Percentiles rank a stretch among this genome's conserved stretches.
These are phyloP conservation scores for Mycena venus DNA, from an alignment of 768 basidiomycete species.

Conservation along the genomic window DNA sequence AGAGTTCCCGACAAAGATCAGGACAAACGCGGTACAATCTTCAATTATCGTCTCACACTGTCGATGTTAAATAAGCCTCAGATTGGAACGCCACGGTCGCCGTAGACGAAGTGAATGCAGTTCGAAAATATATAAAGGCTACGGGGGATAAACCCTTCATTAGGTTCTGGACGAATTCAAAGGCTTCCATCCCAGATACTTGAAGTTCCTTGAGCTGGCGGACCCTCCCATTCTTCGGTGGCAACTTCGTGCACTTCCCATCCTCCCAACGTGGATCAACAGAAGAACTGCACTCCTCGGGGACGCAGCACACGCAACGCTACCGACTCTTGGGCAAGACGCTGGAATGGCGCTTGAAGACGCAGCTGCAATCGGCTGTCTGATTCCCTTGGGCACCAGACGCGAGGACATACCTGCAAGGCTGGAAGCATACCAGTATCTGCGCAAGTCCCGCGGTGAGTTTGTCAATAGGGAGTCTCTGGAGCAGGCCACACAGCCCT, in stretches of 20 bases:
- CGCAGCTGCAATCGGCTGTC: constrained; percentile 18
- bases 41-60: neutral
- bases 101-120: constrained; percentile 13
- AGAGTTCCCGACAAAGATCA: no score
- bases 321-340: constrained; percentile 39
- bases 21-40: constrained; percentile 2
- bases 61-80: neutral
- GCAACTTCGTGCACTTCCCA: constrained; percentile 19
- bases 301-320: constrained; percentile 40
- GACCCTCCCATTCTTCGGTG: constrained; percentile 26
- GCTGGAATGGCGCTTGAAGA: constrained; percentile 44
- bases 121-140: no score
- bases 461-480: constrained; percentile 28
- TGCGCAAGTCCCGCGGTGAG: constrained; percentile 20
- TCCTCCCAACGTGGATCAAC: constrained; percentile 27
- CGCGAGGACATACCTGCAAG: constrained; percentile 17
- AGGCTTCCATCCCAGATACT: constrained; percentile 20
- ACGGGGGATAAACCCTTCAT: no score
- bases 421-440: constrained; percentile 21
- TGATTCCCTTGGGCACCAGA: constrained; percentile 16
- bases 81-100: constrained; percentile 14
- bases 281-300: constrained; percentile 14
- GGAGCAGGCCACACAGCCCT: constrained; percentile 22
- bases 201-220: constrained; percentile 22
- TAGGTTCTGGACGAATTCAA: constrained; percentile 23